Evolutionary conservation across 1,139 yeast species (phyloP).

Genomic region (Sugiyamaella japonica): DNA sequence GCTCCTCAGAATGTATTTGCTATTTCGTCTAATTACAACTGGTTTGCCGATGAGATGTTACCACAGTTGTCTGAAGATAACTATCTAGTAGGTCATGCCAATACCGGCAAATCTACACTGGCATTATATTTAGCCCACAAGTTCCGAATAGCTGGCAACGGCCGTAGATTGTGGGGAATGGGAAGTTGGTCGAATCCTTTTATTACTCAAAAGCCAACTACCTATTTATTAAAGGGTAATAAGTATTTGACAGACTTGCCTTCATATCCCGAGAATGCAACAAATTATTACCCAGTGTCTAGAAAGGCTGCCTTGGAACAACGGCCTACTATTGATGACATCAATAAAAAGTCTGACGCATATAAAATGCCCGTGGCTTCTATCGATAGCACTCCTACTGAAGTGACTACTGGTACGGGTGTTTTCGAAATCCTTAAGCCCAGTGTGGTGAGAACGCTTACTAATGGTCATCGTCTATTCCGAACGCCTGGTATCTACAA

Average conservation of each 20-base stretch:
- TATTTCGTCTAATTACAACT: constrained; percentile 51
- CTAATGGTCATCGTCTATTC: constrained; percentile 28
- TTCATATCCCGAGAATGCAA: constrained; percentile 26
- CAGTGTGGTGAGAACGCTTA: constrained; percentile 24
- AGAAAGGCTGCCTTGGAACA: not conserved
- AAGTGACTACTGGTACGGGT: constrained; percentile 18
- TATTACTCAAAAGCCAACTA: constrained; percentile 29
- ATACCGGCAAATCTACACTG: constrained; percentile 74
- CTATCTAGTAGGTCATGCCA: constrained; percentile 69
- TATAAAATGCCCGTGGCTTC: not conserved
- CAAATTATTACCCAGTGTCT: not conserved
- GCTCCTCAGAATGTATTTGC: constrained; percentile 48
- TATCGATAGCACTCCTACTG: constrained; percentile 4
- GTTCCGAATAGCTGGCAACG: constrained; percentile 17
- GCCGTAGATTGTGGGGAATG: constrained; percentile 10
- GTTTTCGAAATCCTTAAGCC: constrained; percentile 25
- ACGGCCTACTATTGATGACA: not conserved
- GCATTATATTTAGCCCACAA: constrained; percentile 23
- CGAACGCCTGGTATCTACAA: constrained; percentile 28
- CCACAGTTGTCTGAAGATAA: constrained; percentile 46
- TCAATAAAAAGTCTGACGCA: not conserved
- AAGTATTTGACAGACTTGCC: constrained; percentile 31
- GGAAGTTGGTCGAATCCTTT: constrained; percentile 27
- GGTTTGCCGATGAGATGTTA: constrained; percentile 50
- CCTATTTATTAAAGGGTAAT: constrained; percentile 24